phyloP scores from a whole-genome alignment of 2,329 filamentous ascomycete genomes.

The Exophiala calicioides region DNA sequence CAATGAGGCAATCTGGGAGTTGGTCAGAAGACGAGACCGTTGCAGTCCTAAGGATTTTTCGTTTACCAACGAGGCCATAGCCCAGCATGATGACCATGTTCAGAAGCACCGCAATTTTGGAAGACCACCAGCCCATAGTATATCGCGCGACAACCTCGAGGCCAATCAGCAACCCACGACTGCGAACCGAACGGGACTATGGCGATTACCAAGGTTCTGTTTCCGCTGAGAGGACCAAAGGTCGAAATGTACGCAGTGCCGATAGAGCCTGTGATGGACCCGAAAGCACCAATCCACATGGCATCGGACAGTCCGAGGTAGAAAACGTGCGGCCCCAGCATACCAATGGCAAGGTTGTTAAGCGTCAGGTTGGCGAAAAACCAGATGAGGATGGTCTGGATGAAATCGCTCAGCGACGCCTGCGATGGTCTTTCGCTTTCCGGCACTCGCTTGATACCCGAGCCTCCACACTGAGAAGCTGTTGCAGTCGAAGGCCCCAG shows the following conservation, averaged over 20 bases:
- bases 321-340: slow-evolving; percentile 45
- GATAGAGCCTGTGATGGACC: slow-evolving; percentile 38
- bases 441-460: slow-evolving; percentile 4
- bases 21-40: too few relatives aligned
- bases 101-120: slow-evolving; percentile 42
- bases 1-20: slow-evolving; percentile 44
- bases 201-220: slow-evolving; percentile 47
- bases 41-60: too few relatives aligned
- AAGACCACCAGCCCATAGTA: slow-evolving; percentile 48
- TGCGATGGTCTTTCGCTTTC: neutral
- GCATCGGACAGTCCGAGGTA: slow-evolving; percentile 44
- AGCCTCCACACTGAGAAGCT: too few relatives aligned
- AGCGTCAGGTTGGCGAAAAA: slow-evolving; percentile 43
- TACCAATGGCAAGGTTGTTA: slow-evolving; percentile 45
- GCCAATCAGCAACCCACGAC: too few relatives aligned
- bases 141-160: too few relatives aligned
- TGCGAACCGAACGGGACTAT: too few relatives aligned
- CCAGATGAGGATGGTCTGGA: slow-evolving; percentile 39
- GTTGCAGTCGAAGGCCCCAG: too few relatives aligned
- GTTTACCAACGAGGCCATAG: slow-evolving; percentile 47
- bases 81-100: slow-evolving; percentile 47
- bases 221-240: slow-evolving; percentile 45
- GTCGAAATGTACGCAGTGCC: slow-evolving; percentile 45
- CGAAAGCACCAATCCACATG: slow-evolving; percentile 42
- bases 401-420: slow-evolving; percentile 20